A percentile compares a stretch with the other conserved stretches of the same genome.
Conservation (phyloP, 139 green algal genomes). For the Nannochloris sp. region DNA sequence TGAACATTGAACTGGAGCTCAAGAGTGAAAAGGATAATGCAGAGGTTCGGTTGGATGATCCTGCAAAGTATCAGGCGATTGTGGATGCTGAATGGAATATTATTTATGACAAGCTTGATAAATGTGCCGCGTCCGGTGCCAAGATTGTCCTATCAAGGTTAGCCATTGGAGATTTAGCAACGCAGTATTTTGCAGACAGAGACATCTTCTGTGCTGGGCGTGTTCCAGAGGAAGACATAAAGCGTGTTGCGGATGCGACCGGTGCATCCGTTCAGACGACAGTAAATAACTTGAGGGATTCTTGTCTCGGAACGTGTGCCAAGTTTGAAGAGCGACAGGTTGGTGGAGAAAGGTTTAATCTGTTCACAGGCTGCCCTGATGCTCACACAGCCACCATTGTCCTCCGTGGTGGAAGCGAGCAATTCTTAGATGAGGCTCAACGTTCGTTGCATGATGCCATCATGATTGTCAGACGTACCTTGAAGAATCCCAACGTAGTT, state of each 20-base stretch:
- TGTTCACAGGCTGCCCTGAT: conserved; percentile 89
- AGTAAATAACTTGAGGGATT: conserved; percentile 81
- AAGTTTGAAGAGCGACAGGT: conserved; percentile 95
- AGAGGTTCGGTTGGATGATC: conserved; percentile 88
- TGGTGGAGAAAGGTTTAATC: conserved; percentile 92
- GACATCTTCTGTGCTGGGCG: conserved; percentile 95
- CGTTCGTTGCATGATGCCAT: conserved; percentile 95
- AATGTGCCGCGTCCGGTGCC: conserved; percentile 72
- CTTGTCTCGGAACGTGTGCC: conserved; percentile 72
- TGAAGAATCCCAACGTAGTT: conserved; percentile 78
- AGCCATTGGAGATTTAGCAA: conserved; percentile 91
- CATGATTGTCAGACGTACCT: conserved; percentile 90
- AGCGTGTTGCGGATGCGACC: conserved; percentile 78
- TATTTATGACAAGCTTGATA: conserved; percentile 97
- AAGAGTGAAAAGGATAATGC: conserved; percentile 98
- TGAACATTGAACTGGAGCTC: conserved; percentile 99
- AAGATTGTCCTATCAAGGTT: conserved; percentile 87
- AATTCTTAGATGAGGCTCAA: conserved; percentile 90
- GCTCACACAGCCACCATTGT: conserved; percentile 92
- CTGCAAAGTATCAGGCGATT: conserved; percentile 91
- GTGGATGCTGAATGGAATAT: conserved; percentile 99
- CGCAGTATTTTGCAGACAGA: conserved; percentile 96
- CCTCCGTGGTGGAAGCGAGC: conserved; percentile 86
- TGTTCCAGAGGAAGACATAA: conserved; percentile 79
- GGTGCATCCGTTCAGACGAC: conserved; percentile 79